Base-by-base conservation (phyloP, 75 land plant genomes). In the Chamaecyparis obtusa region DNA sequence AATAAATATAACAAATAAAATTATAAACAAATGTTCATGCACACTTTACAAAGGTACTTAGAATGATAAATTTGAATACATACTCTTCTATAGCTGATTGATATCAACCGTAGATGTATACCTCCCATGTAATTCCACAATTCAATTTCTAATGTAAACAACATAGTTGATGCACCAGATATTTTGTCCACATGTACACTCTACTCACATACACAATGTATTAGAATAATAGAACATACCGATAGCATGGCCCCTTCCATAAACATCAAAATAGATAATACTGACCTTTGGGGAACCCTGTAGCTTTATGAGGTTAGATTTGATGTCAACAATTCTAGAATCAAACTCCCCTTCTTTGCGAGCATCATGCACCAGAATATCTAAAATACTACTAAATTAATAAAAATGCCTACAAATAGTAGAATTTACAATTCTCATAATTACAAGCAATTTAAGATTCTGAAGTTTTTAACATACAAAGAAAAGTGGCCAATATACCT, bases 251-350 rank as follows among this genome's bases (percentile, higher is more conserved):
- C 75, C 5, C 37, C 37, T 85, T 76, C 51, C 11, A 33, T 32
- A 7, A 27, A 27, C 21, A 15, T n/a, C 16, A 41, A 16, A n/a
- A 67, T 32, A 17, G 39, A 83, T 48, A 35, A 2, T 24, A 74
- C 54, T 78, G 54, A 95, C 99, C 99, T 95, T 96, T 41, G 99
- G 98, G 15, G 83, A 48, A 77, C 93, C 95, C 57, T 91, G 93
- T 76, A 95, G 88, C 84, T 94, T 98, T 64, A 97, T 92, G 55
- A 82, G 49, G 75, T 92, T 94, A 35, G 96, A 98, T 85, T 88
- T 96, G 84, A 97, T 97, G 87, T 96, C 98, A 86, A 96, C 95
- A 89, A 97, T 97, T 79, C 99, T 98, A 77, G 97, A 96, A 84
- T 97, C 99, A 85, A 97, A 89, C 60, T 97, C 89, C 27, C 99